phyloP scores from a whole-genome alignment of 1,284 basidiomycete species.

The Cystobasidium pallidum region DNA sequence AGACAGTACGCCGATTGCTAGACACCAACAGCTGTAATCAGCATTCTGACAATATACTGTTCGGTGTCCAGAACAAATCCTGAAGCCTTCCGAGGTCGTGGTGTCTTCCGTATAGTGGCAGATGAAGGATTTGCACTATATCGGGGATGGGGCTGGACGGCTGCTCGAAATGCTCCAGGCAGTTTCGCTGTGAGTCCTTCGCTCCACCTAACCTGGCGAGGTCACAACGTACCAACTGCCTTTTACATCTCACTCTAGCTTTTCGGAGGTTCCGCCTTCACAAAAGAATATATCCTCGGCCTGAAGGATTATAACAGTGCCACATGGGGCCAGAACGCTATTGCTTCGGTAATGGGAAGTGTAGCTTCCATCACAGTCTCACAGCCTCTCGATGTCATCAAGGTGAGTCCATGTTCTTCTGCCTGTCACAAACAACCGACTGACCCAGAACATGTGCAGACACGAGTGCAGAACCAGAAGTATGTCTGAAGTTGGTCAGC shows the following conservation, averaged over 20 bases:
- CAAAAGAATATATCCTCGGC: constrained; percentile 91
- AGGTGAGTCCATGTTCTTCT: constrained; percentile 56
- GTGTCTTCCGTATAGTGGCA: constrained; percentile 82
- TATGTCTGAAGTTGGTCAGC: not conserved
- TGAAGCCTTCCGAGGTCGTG: constrained; percentile 90
- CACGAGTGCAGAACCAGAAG: constrained; percentile 35
- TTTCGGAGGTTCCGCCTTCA: constrained; percentile 91
- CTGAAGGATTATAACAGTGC: constrained; percentile 87
- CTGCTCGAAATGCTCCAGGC: constrained; percentile 95
- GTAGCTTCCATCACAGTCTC: constrained; percentile 95
- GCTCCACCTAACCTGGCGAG: not conserved
- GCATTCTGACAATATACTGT: constrained; percentile 52
- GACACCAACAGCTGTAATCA: not conserved
- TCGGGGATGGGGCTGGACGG: constrained; percentile 98
- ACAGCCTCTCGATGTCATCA: constrained; percentile 93
- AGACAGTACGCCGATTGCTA: constrained; percentile 65
- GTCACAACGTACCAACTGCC: not conserved
- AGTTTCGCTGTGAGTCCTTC: constrained; percentile 73
- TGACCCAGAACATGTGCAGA: not conserved
- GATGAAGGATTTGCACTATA: constrained; percentile 91
- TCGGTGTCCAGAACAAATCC: constrained; percentile 70
- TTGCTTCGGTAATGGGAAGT: constrained; percentile 90
- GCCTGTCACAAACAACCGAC: not conserved
- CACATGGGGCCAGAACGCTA: constrained; percentile 90
- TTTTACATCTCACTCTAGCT: constrained; percentile 62